A percentile compares a stretch with the other conserved stretches of the same genome.
phyloP scores from a whole-genome alignment of 257 asterid genomes.

The Jasminum sambac region DNA sequence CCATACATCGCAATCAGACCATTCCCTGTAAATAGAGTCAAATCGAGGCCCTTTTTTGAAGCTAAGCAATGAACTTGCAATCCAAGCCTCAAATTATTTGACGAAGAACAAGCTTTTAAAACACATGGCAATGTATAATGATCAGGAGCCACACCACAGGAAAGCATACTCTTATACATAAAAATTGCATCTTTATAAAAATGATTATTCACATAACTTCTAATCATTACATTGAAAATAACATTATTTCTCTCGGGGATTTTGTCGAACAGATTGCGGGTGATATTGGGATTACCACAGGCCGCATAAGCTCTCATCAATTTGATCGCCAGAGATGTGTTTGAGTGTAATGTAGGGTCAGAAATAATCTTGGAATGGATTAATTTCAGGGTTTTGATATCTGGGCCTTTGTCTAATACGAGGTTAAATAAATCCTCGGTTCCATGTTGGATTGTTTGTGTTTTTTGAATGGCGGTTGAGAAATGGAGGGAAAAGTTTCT shows the following conservation, averaged over 20 bases:
- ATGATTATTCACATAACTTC: slow-evolving; percentile 76
- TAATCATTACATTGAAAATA: slow-evolving; percentile 70
- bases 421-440: slow-evolving; percentile 27
- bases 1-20: slow-evolving; percentile 87
- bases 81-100: slow-evolving; percentile 49
- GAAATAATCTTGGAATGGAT: slow-evolving; percentile 55
- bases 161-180: slow-evolving; percentile 52
- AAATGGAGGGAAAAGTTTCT: slow-evolving; percentile 41
- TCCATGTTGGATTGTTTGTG: slow-evolving; percentile 2
- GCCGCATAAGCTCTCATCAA: slow-evolving; percentile 78
- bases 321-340: slow-evolving; percentile 61
- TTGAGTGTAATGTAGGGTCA: slow-evolving; percentile 44
- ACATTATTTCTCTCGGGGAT: slow-evolving; percentile 60
- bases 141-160: slow-evolving; percentile 50
- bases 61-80: slow-evolving; percentile 65
- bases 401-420: slow-evolving; percentile 55
- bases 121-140: slow-evolving; percentile 80
- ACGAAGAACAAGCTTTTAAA: slow-evolving; percentile 75
- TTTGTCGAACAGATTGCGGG: slow-evolving; percentile 73
- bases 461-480: slow-evolving; percentile 26
- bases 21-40: slow-evolving; percentile 65
- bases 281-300: slow-evolving; percentile 40
- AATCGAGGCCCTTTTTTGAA: slow-evolving; percentile 59
- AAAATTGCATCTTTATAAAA: slow-evolving; percentile 50
- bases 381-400: slow-evolving; percentile 43